Base-by-base conservation (phyloP, 2,329 filamentous ascomycete species). In the Delphinella strobiligena region DNA sequence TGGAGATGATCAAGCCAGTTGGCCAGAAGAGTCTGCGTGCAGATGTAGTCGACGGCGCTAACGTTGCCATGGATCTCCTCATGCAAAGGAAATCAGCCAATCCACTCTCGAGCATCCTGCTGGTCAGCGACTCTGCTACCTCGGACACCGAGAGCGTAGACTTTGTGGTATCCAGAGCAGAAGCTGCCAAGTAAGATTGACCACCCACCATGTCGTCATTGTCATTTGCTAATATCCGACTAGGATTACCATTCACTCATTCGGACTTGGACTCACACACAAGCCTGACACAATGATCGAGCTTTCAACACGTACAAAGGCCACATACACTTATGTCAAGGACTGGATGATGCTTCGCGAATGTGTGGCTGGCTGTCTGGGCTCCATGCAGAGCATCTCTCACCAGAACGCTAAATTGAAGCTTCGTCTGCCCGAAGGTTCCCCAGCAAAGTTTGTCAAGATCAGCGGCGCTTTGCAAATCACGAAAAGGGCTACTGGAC, bases 301-400 rank as follows among this genome's bases (percentile, higher is more conserved):
- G 62, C 68, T 98, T 10, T 96, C 91, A 1, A 91, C 84, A 5
- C 75, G 87, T 45, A 98, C 91, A 3, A 98, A 96, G 64, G 91
- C 88, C 4, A 93, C 87, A 1, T 98, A 96, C 56, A 93, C 87
- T 1, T 98, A 96, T 54, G 88, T 98, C 50, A 98, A 96, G 63
- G 91, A 98, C 60, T 98, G 91, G 91, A 96, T 96, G 89, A 98
- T 96, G 89, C 73, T 98, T 27, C 81, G 91, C 19, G 91, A 98
- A 60, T 96, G 91, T 58, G 72, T 95, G 33, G 91, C 88, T 17
- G 91, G 91, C 32, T 96, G 89, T 54, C 68, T 98, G 19, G 91
- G 91, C 34, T 80, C 86, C 11, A 74, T 96, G 56, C 91, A 98
- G 61, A 87, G 85, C 2, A 80, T 86, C 19, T 96, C 91, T n/a